Conservation (phyloP, 2,329 filamentous ascomycete genomes). For the Saccharata proteae region DNA sequence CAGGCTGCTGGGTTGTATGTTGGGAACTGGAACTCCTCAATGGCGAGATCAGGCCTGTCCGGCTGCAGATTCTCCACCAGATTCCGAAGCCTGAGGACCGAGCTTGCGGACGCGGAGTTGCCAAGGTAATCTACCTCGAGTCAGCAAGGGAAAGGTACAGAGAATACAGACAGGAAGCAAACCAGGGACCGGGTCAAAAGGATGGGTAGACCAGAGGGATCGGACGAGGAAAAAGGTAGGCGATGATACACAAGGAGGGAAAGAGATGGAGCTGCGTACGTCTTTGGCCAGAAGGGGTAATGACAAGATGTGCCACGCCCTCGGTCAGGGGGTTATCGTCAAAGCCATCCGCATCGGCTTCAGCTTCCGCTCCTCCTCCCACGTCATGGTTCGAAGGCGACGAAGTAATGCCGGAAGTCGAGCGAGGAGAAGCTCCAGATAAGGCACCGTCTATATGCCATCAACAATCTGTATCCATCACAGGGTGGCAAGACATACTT, state of each 20-base stretch:
- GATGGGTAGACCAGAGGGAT: no score
- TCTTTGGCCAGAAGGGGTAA: constrained; percentile 8
- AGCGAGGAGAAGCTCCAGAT: no score
- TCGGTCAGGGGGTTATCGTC: constrained; percentile 8
- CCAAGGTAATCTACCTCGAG: constrained; percentile 14
- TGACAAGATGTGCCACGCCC: constrained; percentile 7
- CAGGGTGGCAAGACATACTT: no score
- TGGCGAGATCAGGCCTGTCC: constrained; percentile 25
- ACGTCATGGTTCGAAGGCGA: no score
- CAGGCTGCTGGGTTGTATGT: constrained; percentile 24
- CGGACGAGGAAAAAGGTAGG: no score
- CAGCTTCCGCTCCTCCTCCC: no score
- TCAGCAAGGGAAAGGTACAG: background rate
- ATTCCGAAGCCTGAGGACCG: constrained; percentile 13
- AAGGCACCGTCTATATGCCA: no score
- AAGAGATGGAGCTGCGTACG: background rate
- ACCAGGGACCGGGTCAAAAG: no score
- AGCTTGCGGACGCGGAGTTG: constrained; percentile 15
- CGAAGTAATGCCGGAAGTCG: constrained; percentile 1
- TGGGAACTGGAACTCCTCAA: constrained; percentile 16
- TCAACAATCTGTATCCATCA: no score
- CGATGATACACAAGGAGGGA: background rate
- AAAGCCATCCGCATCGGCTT: constrained; percentile 3
- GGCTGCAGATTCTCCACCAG: constrained; percentile 13
- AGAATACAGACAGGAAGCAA: no score